Conservation (phyloP, 495 filamentous ascomycete species). For the Margaritispora aquatica region DNA sequence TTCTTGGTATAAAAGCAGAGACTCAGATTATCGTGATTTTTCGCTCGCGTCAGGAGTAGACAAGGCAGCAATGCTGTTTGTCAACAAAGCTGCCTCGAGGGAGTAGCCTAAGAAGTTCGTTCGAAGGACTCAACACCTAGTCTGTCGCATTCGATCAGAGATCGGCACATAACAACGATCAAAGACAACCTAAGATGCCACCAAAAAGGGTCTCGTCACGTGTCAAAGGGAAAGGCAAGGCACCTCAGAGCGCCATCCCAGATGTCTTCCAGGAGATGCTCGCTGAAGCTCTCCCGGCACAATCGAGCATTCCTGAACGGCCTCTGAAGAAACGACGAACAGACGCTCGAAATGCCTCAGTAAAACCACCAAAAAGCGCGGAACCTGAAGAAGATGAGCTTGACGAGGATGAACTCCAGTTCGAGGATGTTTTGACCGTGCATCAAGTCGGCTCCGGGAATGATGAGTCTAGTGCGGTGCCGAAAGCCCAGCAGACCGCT, state of each 20-base stretch:
- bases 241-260: constrained; percentile 31
- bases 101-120: too few relatives aligned
- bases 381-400: constrained; percentile 19
- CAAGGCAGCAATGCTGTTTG: too few relatives aligned
- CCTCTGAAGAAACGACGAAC: constrained; percentile 31
- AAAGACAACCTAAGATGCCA: constrained; percentile 5
- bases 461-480: not conserved
- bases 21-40: too few relatives aligned
- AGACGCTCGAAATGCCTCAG: constrained; percentile 6
- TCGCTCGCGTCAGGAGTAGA: too few relatives aligned
- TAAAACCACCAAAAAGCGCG: constrained; percentile 3
- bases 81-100: too few relatives aligned
- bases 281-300: constrained; percentile 46
- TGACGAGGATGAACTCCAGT: constrained; percentile 29
- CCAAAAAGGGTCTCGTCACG: constrained; percentile 7
- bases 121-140: too few relatives aligned
- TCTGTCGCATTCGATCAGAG: too few relatives aligned
- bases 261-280: constrained; percentile 65
- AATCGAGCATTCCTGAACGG: constrained; percentile 35
- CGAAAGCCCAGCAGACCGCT: constrained; percentile 19
- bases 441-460: constrained; percentile 14
- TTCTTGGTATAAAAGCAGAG: too few relatives aligned
- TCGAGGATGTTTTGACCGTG: constrained; percentile 34
- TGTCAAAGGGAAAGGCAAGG: constrained; percentile 10
- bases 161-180: too few relatives aligned